A percentile compares a stretch with the other conserved stretches of the same genome.
Conservation (phyloP, 2,329 filamentous ascomycete species). For the Diplodia seriata region DNA sequence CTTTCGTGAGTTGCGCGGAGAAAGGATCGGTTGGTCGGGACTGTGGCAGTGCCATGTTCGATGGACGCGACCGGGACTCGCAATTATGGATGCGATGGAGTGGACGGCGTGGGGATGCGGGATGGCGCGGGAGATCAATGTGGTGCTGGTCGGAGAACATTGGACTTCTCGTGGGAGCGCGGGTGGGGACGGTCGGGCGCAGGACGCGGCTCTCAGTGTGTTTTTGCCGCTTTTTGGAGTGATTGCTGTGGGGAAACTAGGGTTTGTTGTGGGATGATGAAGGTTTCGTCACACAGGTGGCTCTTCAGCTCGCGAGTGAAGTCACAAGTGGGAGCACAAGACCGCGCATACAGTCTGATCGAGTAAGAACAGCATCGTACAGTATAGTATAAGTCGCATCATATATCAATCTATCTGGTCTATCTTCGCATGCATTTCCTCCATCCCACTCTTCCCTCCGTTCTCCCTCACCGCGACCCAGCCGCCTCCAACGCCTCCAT, state of each 20-base stretch:
- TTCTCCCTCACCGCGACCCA: neutral
- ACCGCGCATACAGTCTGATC: neutral
- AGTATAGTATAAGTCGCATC: neutral
- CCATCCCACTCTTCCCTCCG: neutral
- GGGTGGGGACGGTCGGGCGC: neutral
- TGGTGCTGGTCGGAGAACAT: neutral
- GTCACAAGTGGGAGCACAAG: neutral
- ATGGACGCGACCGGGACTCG: neutral
- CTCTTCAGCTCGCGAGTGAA: neutral
- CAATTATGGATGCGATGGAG: neutral
- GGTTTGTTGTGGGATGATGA: neutral
- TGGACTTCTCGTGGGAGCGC: neutral
- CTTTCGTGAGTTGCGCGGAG: neutral
- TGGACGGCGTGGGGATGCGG: neutral
- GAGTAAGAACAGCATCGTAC: neutral
- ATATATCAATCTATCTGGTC: neutral
- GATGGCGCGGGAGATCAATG: neutral
- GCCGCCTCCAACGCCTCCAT: conserved; percentile 38
- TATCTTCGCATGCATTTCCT: neutral
- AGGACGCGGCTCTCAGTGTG: neutral
- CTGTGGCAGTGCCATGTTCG: neutral
- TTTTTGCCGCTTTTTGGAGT: neutral
- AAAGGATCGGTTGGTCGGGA: neutral
- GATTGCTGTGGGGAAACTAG: neutral
- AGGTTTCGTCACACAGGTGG: neutral